Evolutionary conservation across 2,329 filamentous ascomycete species (phyloP), one percentile per base, ranked within the genome.

Genomic region (Sclerotinia spermophila): DNA sequence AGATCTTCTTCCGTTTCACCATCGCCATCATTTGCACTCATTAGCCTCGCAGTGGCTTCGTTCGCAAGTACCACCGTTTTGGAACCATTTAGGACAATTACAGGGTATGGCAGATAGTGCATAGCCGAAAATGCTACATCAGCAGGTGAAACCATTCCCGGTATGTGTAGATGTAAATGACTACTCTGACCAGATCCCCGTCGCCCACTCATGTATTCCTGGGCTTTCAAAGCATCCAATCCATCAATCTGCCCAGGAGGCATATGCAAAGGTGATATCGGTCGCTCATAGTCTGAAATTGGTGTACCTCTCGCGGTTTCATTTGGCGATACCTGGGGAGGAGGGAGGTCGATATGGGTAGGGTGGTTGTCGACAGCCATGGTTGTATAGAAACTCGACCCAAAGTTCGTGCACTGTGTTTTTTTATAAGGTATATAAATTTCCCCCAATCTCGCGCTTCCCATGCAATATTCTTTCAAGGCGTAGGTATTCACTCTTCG

Each of bases 21-120:
- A 30, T 79, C 79, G 58, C 79, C 76, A 33, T 82, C 79, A 38
- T 87, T 82, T 64, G 92, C 82, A 5, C 88, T 89, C 33, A 94
- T 81, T 76, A 94, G 81, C 69, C 87, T 85, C 1, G 88, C 90
- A 86, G 93, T 90, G 30, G 92, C 89, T 75, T 93, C 90, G 75
- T 94, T 94, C 44, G 90, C 91, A 55, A 94, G 80, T 1, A 92
- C 84, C 4, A 94, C 86, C 0, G 89, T 91, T 80, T 93, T 94
- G 42, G 86, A 77, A 48, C 84, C 87, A 66, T 89, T 90, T 48
- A 94, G 81, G 1, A 94, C 87, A 48, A 94, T 79, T 6, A 92
- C 79, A 0, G 92, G 92, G 61, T 92, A 87, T 0, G 92, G 92
- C 7, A 94, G 83, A 77, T 92, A 93, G 76, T 92, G 90, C 80